Percentiles rank a stretch among this genome's conserved stretches.
Evolutionary conservation across 768 basidiomycete species (phyloP).

Genomic region (Cyclocybe cylindracea): DNA sequence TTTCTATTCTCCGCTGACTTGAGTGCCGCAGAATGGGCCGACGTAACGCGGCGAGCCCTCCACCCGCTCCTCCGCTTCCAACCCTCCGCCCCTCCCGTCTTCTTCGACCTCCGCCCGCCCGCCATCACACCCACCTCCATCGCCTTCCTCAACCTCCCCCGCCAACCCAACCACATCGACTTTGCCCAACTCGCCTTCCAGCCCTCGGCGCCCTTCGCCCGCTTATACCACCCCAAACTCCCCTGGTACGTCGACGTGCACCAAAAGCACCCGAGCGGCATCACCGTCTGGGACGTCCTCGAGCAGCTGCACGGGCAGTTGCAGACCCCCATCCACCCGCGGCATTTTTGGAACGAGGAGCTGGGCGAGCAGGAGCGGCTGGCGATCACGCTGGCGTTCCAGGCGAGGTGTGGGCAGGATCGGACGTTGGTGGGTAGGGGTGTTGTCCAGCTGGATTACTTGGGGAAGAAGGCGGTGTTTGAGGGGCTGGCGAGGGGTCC

Average conservation of each 20-base stretch:
- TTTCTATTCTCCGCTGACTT: not conserved
- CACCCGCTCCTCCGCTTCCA: constrained; percentile 31
- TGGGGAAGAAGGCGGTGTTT: constrained; percentile 53
- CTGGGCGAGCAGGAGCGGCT: constrained; percentile 46
- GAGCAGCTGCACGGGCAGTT: constrained; percentile 45
- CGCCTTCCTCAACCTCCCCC: constrained; percentile 45
- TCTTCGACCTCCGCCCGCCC: constrained; percentile 51
- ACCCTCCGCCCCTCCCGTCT: constrained; percentile 34
- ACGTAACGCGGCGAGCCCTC: constrained; percentile 29
- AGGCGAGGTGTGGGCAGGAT: constrained; percentile 39
- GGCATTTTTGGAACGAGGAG: constrained; percentile 63
- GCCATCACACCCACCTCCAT: constrained; percentile 31
- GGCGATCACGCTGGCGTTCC: constrained; percentile 45
- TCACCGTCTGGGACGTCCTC: constrained; percentile 60
- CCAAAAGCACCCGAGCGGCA: constrained; percentile 46
- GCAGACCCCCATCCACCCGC: constrained; percentile 41
- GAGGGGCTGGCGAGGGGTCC: constrained; percentile 53
- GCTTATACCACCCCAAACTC: constrained; percentile 54
- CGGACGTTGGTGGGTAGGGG: constrained; percentile 38
- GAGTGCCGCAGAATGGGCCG: constrained; percentile 22
- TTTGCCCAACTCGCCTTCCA: constrained; percentile 54
- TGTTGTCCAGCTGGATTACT: constrained; percentile 59
- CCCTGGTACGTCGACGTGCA: constrained; percentile 72
- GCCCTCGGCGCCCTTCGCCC: constrained; percentile 51
- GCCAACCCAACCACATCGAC: constrained; percentile 46